Base-by-base conservation (phyloP, 192 early-diverging fungal species). In the Coemansia sp. region DNA sequence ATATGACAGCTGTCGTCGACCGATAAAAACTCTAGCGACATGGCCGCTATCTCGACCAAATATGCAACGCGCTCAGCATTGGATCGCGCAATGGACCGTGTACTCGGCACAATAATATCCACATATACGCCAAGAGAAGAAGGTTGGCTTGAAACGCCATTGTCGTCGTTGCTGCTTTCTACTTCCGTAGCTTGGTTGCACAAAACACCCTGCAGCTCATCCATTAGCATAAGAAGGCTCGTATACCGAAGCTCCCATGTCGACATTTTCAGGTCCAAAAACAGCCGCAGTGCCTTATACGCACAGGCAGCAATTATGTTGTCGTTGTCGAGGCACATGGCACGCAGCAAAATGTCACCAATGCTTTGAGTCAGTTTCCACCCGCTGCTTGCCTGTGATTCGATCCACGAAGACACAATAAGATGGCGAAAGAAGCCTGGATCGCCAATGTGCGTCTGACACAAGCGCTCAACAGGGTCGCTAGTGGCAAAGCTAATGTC, bases 361-460 rank as follows among this genome's bases (percentile, higher is more conserved):
- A 68, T 36, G 36, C 53, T 49, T 15, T 64, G 71, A 18, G 71
- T 68, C 15, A 74, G 66, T 46, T 17, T 53, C 71, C 71, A 74
- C 12, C 71, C 71, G 17, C 37, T 15, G 20, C 56, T 23, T 14
- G 56, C 66, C 49, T 58, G 65, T 2, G 57, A 36, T 20, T 28
- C 18, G 24, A 74, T 52, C 65, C 65, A 68, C 0, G 11, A 55
- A 42, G 66, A 68, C 11, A 10, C 51, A 23, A 74, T 44, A 10
- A 64, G 24, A 37, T 26, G 57, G 8, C 58, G 50, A 25, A 74
- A 56, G 14, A 68, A 60, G 25, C 47, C 24, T 5, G 14, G 12
- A 12, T 53, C 25, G 12, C 40, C 38, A 3, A 36, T 17, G 18
- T 67, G 58, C 2, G 24, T 15, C 17, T 20, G 20, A 23, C 60